Evolutionary conservation across 2,329 filamentous ascomycete genomes (phyloP), one percentile per base, ranked within the genome.

Genomic region (Cladobotryum protrusum): DNA sequence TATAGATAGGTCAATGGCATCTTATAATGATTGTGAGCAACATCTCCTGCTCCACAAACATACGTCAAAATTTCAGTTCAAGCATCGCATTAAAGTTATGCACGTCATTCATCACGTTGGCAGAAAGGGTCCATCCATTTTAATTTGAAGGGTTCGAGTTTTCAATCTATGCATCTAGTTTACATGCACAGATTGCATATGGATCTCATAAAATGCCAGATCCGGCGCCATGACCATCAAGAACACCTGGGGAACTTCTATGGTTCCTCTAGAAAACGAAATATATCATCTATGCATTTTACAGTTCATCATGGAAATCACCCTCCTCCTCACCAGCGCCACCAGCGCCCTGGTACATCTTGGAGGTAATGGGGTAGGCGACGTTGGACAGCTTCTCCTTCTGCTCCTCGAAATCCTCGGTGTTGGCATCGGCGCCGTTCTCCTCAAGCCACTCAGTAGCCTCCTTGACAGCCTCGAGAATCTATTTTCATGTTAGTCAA

Each of bases 381-480:
- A 96, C 88, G 71, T 87, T 87, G 63, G 88, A 95, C 61, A 99
- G 82, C 82, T 96, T 96, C 87, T 99, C 92, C 81, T 95, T 96
- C 80, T 97, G 92, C 83, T 99, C 93, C 74, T 96, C 91, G 64
- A 97, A 96, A 78, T 97, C 93, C 77, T 96, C 92, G 53, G 89
- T 79, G 60, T 78, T 82, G 57, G 93, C 93, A 47, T 86, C 86
- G 59, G 86, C 83, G 59, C 82, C 88, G 75, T 96, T 95, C 82
- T 95, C 89, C 62, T 96, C 91, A 53, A 99, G 85, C 93, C 93
- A 99, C 71, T 96, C 91, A 63, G 85, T 86, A 57, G 89, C 78
- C 78, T 99, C 93, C 87, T 97, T 97, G 76, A 99, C 84, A 57
- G 93, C 93, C 59, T 96, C 91, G 58, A 95, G 76, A 62, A 99